Conservation (phyloP, 495 filamentous ascomycete genomes). For the Oidiodendron maius region DNA sequence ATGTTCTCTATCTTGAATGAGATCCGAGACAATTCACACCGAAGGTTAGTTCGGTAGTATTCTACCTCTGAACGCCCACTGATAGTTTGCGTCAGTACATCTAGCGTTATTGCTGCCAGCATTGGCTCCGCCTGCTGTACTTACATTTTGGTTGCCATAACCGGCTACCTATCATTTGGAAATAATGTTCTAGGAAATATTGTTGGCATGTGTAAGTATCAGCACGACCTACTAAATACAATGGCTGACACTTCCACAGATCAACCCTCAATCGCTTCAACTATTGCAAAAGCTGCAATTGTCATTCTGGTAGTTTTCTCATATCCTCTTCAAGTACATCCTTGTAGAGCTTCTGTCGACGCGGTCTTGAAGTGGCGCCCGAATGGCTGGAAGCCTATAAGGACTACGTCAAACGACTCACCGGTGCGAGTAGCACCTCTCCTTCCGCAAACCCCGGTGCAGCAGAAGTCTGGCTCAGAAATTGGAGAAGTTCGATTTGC, state of each 20-base stretch:
- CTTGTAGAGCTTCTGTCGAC: conserved; percentile 87
- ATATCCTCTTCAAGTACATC: conserved; percentile 91
- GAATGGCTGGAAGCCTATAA: conserved; percentile 20
- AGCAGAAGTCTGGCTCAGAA: conserved; percentile 30
- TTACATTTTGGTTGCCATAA: conserved; percentile 88
- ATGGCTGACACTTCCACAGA: conserved; percentile 28
- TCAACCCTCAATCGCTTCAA: conserved; percentile 70
- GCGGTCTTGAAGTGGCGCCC: conserved; percentile 91
- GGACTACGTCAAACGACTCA: conserved; percentile 25
- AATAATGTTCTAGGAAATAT: conserved; percentile 85
- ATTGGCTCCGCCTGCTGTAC: conserved; percentile 75
- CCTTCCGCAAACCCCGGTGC: conserved; percentile 34
- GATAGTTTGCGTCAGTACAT: conserved; percentile 70
- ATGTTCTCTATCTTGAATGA: conserved; percentile 99
- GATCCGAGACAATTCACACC: conserved; percentile 71
- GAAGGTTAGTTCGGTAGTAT: conserved; percentile 16
- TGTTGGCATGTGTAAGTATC: conserved; percentile 72
- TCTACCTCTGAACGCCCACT: too few relatives aligned
- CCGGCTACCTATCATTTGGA: conserved; percentile 92
- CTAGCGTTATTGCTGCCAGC: conserved; percentile 71
- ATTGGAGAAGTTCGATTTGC: conserved; percentile 91
- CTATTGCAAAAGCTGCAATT: conserved; percentile 90
- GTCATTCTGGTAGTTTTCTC: conserved; percentile 96
- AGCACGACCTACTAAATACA: too few relatives aligned
- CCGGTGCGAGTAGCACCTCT: conserved; percentile 33